Evolutionary conservation across 306 rosid species (phyloP).

Genomic region (Gleditsia sinensis): DNA sequence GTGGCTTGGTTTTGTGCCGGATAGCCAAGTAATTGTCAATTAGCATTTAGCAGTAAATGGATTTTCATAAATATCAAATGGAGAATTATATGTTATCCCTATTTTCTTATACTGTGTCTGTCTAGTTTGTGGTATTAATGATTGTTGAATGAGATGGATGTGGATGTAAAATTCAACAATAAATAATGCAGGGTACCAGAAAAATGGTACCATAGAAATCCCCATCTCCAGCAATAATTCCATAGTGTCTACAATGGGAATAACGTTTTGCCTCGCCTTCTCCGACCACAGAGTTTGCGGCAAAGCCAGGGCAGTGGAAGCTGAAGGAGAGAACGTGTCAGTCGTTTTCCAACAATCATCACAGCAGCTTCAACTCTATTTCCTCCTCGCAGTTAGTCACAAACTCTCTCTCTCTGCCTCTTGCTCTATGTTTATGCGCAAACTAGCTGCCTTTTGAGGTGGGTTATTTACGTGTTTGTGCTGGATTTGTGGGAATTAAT

Average conservation of each 20-base stretch:
- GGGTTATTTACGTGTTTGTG: conserved; percentile 1
- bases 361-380: conserved; percentile 66
- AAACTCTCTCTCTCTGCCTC: conserved; percentile 19
- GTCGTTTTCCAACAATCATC: conserved; percentile 71
- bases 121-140: background rate
- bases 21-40: too few relatives aligned
- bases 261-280: conserved; percentile 23
- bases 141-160: background rate
- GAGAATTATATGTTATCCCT: too few relatives aligned
- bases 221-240: background rate
- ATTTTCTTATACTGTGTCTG: too few relatives aligned
- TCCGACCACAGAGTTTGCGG: conserved; percentile 45
- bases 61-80: too few relatives aligned
- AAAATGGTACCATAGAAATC: too few relatives aligned
- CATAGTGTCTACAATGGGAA: conserved; percentile 4
- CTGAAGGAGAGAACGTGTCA: conserved; percentile 70
- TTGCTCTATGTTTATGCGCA: background rate
- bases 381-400: conserved; percentile 79
- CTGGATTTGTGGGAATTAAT: conserved; percentile 35
- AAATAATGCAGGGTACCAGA: too few relatives aligned
- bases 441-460: conserved; percentile 22
- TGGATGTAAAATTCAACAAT: too few relatives aligned
- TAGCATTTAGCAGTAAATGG: too few relatives aligned
- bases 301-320: conserved; percentile 68
- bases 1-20: too few relatives aligned